Evolutionary conservation across 2,329 filamentous ascomycete species (phyloP).

Genomic region (Nemania abortiva): DNA sequence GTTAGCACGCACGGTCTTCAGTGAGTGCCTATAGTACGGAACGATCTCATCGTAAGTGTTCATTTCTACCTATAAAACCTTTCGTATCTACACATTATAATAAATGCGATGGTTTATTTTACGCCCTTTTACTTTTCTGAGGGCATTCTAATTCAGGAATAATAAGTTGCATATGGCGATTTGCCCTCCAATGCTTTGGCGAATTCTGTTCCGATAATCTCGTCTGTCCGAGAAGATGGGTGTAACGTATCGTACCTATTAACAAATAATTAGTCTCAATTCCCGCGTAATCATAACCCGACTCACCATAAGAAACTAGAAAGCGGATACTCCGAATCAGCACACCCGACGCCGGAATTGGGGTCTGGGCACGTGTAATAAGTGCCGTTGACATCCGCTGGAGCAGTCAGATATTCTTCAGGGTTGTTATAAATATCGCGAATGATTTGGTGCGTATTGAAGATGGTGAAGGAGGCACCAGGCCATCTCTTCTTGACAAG

Average conservation of each 20-base stretch:
- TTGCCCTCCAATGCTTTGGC: conserved; percentile 46
- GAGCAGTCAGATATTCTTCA: conserved; percentile 69
- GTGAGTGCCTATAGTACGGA: background rate
- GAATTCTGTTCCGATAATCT: conserved; percentile 58
- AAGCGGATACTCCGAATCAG: conserved; percentile 55
- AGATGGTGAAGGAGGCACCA: conserved; percentile 72
- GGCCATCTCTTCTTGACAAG: conserved; percentile 62
- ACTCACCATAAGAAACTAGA: conserved; percentile 76
- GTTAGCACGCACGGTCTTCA: too few species aligned
- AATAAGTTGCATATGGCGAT: conserved; percentile 38
- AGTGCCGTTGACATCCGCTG: conserved; percentile 71
- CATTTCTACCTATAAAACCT: background rate
- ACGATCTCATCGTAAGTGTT: background rate
- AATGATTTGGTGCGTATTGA: conserved; percentile 75
- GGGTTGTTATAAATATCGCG: conserved; percentile 74
- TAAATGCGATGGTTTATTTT: background rate
- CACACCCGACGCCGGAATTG: conserved; percentile 52
- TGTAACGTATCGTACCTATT: conserved; percentile 75
- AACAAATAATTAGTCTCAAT: conserved; percentile 13
- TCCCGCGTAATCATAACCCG: too few species aligned
- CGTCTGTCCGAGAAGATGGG: conserved; percentile 71
- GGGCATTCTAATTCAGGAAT: background rate
- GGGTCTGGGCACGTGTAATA: conserved; percentile 64
- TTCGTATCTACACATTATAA: background rate
- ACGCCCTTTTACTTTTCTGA: background rate